Conservation (phyloP, 2,329 filamentous ascomycete species). For the Sclerotiophoma versabilis region DNA sequence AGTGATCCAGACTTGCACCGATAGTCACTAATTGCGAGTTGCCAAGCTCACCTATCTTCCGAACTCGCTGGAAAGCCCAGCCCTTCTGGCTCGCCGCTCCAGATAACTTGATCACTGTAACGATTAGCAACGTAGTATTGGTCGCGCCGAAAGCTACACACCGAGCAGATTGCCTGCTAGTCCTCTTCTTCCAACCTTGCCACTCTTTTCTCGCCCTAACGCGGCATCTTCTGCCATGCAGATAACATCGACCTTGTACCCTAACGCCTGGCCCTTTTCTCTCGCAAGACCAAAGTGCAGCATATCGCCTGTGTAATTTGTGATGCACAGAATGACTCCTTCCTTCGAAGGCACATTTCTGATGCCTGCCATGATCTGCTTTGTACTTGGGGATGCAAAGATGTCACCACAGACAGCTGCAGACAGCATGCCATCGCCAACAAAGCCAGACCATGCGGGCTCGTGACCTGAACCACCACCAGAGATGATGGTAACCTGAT, state of each 20-base stretch:
- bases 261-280: conserved; percentile 55
- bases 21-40: conserved; percentile 59
- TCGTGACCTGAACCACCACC: conserved; percentile 59
- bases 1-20: conserved; percentile 60
- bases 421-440: conserved; percentile 57
- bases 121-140: conserved; percentile 11
- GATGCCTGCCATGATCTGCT: conserved; percentile 59
- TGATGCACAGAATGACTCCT: conserved; percentile 58
- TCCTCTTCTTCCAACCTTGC: conserved; percentile 58
- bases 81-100: conserved; percentile 55
- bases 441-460: conserved; percentile 58
- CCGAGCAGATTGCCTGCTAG: conserved; percentile 59
- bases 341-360: conserved; percentile 54
- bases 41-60: conserved; percentile 54
- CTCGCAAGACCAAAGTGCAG: conserved; percentile 58
- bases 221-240: conserved; percentile 59
- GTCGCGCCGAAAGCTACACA: conserved; percentile 18
- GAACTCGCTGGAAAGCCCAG: conserved; percentile 55
- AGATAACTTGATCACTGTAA: conserved; percentile 55
- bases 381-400: conserved; percentile 57
- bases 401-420: conserved; percentile 59
- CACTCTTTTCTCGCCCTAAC: conserved; percentile 57
- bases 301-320: conserved; percentile 60
- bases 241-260: conserved; percentile 56
- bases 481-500: conserved; percentile 56